These are phyloP conservation scores for Scleromitrula shiraiana DNA, from an alignment of 2,329 filamentous ascomycete genomes.

Conservation along the genomic window DNA sequence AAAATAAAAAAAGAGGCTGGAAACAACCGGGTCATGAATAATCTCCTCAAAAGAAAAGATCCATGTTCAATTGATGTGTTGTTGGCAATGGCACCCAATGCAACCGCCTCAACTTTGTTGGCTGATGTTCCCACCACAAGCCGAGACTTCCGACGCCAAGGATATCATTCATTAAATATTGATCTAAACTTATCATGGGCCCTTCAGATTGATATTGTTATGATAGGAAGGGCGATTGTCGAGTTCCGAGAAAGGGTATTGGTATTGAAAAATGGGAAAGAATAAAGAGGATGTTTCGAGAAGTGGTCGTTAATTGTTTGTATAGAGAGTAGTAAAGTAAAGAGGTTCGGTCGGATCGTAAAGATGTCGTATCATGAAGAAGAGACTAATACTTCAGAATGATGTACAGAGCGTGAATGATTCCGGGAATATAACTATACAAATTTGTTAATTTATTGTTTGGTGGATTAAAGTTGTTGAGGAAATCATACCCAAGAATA, in stretches of 20 bases:
- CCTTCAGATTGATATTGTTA: not conserved
- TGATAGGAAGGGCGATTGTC: too few species aligned
- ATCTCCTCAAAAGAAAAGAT: not conserved
- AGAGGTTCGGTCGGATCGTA: not conserved
- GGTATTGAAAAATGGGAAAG: too few species aligned
- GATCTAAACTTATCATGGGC: not conserved
- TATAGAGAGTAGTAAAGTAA: not conserved
- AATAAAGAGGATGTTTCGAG: not conserved
- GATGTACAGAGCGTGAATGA: slow-evolving; percentile 37
- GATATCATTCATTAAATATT: not conserved
- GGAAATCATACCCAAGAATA: slow-evolving; percentile 40
- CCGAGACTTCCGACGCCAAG: slow-evolving; percentile 6
- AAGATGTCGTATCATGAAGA: not conserved
- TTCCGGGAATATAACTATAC: slow-evolving; percentile 8
- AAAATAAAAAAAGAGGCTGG: not conserved
- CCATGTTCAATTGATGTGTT: not conserved
- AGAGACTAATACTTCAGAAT: slow-evolving; percentile 71
- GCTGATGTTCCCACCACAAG: not conserved
- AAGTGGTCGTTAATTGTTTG: not conserved
- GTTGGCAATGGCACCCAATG: too few species aligned
- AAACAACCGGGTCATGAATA: not conserved
- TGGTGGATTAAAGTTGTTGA: not conserved
- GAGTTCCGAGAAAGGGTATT: too few species aligned
- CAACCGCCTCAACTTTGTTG: not conserved
- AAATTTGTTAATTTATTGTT: not conserved